Percentiles rank a stretch among this genome's conserved stretches.
phyloP scores from a whole-genome alignment of 352 stramenopile species.

The Phytophthora hybrid region DNA sequence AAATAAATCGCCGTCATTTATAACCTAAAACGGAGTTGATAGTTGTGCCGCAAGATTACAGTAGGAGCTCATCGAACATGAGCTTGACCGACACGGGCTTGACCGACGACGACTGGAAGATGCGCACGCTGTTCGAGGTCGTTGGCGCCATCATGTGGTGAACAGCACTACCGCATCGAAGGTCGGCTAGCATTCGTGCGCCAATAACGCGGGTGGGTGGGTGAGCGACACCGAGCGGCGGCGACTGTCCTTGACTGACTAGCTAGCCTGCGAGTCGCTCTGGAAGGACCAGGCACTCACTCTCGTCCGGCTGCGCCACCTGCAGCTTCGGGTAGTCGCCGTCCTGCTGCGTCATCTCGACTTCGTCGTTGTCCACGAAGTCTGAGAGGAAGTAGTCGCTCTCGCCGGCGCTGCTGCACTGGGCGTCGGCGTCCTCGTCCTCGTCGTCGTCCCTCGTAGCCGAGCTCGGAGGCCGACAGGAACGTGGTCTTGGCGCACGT shows the following conservation, averaged over 20 bases:
- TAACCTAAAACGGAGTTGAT: no score
- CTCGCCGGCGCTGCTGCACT: constrained; percentile 48
- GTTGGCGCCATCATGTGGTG: no score
- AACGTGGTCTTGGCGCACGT: constrained; percentile 53
- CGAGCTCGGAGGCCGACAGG: constrained; percentile 19
- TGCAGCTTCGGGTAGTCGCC: constrained; percentile 28
- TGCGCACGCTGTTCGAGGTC: no score
- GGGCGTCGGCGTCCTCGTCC: constrained; percentile 31
- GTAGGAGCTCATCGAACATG: no score
- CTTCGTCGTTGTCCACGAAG: constrained; percentile 37
- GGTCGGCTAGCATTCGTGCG: background rate
- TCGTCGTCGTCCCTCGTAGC: constrained; percentile 39
- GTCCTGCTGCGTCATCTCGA: constrained; percentile 21
- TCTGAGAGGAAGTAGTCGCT: constrained; percentile 52
- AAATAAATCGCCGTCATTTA: no score
- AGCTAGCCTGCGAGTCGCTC: no score
- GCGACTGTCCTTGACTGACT: constrained; percentile 31
- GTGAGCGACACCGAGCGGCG: constrained; percentile 36
- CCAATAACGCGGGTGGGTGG: background rate
- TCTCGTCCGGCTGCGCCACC: constrained; percentile 13
- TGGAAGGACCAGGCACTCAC: constrained; percentile 40
- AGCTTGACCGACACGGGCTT: no score
- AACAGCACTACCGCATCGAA: background rate
- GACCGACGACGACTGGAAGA: no score
- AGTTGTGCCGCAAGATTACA: no score